Evolutionary conservation across 2,329 filamentous ascomycete species (phyloP).

Genomic region (Claviceps paspali): DNA sequence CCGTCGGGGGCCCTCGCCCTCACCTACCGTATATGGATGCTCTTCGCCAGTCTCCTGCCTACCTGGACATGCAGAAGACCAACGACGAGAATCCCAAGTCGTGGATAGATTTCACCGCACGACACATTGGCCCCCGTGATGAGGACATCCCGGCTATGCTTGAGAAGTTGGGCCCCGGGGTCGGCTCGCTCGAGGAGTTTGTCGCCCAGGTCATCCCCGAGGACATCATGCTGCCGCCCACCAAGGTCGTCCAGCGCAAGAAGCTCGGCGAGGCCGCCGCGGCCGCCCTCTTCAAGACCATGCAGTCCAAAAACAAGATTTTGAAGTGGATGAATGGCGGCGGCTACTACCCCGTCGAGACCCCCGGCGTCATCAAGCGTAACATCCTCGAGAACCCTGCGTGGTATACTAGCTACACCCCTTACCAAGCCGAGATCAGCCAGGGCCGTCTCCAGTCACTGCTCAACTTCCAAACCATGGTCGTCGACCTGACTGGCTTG

Average conservation of each 20-base stretch:
- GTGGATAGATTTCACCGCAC: conserved; percentile 44
- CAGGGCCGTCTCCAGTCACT: conserved; percentile 85
- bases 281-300: conserved; percentile 20
- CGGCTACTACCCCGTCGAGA: conserved; percentile 78
- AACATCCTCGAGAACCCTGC: conserved; percentile 86
- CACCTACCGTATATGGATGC: too few relatives aligned
- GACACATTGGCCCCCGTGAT: conserved; percentile 75
- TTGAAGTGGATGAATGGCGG: conserved; percentile 63
- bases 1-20: too few relatives aligned
- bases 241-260: conserved; percentile 27
- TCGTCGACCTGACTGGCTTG: conserved; percentile 73
- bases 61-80: conserved; percentile 11
- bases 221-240: conserved; percentile 43
- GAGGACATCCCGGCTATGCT: conserved; percentile 64
- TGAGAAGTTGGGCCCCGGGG: conserved; percentile 59
- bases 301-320: conserved; percentile 19
- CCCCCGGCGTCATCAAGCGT: conserved; percentile 79
- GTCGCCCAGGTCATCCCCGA: conserved; percentile 69
- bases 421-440: conserved; percentile 94
- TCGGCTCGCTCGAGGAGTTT: conserved; percentile 62
- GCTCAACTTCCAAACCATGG: conserved; percentile 90
- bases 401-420: conserved; percentile 97
- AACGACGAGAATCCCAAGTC: conserved; percentile 9
- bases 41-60: conserved; percentile 10
- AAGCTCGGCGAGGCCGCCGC: conserved; percentile 31